These are phyloP conservation scores for Pseudopediastrum boryanum DNA, from an alignment of 139 green algal genomes.

Conservation along the genomic window DNA sequence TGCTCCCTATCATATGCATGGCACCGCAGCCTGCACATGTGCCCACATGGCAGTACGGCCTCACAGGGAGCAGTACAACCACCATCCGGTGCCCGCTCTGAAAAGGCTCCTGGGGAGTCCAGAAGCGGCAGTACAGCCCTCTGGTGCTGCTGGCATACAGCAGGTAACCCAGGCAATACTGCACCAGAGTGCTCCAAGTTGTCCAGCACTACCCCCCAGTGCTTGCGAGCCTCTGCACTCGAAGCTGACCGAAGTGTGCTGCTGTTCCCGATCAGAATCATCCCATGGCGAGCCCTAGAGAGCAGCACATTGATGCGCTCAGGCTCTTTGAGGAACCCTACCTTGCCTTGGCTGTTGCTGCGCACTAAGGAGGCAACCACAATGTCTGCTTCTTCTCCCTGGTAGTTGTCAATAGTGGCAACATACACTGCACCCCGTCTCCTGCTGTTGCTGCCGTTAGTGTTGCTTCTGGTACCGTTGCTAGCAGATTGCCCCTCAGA, in stretches of 20 bases:
- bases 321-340: constrained; percentile 73
- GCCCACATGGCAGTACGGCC: constrained; percentile 57
- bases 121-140: constrained; percentile 2
- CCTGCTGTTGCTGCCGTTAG: background rate
- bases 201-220: constrained; percentile 44
- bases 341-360: constrained; percentile 65
- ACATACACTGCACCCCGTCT: constrained; percentile 46
- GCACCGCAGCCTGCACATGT: constrained; percentile 56
- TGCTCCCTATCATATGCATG: constrained; percentile 46
- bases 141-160: constrained; percentile 60
- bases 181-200: constrained; percentile 24
- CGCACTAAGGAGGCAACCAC: constrained; percentile 76
- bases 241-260: constrained; percentile 48
- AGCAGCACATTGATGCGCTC: constrained; percentile 87
- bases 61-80: constrained; percentile 64
- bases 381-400: constrained; percentile 79
- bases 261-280: constrained; percentile 78
- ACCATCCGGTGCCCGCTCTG: constrained; percentile 44
- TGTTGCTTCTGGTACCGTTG: no score
- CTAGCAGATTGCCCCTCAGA: no score
- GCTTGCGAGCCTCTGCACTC: constrained; percentile 36
- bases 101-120: constrained; percentile 40
- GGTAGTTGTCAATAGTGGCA: constrained; percentile 84
- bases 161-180: constrained; percentile 47
- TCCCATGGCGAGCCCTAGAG: constrained; percentile 70